phyloP scores from a whole-genome alignment of 2,329 filamentous ascomycete genomes.

The Ceratocystiopsis sp. region DNA sequence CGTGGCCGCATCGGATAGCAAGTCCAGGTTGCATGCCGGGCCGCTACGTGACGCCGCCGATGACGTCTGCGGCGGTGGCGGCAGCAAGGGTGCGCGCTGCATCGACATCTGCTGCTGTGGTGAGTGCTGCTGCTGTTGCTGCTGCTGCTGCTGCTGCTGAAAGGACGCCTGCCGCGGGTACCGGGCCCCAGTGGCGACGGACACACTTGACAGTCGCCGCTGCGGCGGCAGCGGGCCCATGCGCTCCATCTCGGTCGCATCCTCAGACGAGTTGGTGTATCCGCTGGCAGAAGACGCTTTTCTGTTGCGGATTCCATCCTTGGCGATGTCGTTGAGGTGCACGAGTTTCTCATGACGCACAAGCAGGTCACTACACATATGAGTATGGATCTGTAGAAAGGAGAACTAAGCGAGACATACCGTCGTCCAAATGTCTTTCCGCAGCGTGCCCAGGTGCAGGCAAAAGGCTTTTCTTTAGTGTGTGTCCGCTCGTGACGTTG shows the following conservation, averaged over 20 bases:
- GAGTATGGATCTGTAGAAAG: constrained; percentile 1
- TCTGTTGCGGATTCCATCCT: constrained; percentile 32
- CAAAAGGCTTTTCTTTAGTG: constrained; percentile 49
- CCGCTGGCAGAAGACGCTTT: constrained; percentile 32
- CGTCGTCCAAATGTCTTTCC: constrained; percentile 46
- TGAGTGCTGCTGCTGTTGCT: constrained; percentile 1
- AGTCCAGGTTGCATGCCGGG: constrained; percentile 36
- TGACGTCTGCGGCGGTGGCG: constrained; percentile 15
- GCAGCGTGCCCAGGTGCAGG: constrained; percentile 40
- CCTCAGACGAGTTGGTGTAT: constrained; percentile 27
- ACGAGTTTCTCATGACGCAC: constrained; percentile 48
- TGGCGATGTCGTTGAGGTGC: constrained; percentile 42
- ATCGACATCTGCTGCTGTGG: background rate
- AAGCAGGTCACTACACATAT: constrained; percentile 40
- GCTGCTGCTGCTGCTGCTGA: constrained; percentile 13
- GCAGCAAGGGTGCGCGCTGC: constrained; percentile 4
- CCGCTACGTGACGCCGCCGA: constrained; percentile 23
- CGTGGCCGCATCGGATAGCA: constrained; percentile 41
- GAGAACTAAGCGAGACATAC: constrained; percentile 23
- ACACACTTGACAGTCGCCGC: no score
- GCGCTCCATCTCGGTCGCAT: constrained; percentile 26
- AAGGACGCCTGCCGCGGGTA: constrained; percentile 15
- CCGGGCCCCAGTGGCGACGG: no score
- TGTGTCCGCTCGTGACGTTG: constrained; percentile 47
- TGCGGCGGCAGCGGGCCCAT: constrained; percentile 17